These are phyloP conservation scores for Trichoderma koningiopsis DNA, from an alignment of 2,329 filamentous ascomycete species.

Conservation along the genomic window DNA sequence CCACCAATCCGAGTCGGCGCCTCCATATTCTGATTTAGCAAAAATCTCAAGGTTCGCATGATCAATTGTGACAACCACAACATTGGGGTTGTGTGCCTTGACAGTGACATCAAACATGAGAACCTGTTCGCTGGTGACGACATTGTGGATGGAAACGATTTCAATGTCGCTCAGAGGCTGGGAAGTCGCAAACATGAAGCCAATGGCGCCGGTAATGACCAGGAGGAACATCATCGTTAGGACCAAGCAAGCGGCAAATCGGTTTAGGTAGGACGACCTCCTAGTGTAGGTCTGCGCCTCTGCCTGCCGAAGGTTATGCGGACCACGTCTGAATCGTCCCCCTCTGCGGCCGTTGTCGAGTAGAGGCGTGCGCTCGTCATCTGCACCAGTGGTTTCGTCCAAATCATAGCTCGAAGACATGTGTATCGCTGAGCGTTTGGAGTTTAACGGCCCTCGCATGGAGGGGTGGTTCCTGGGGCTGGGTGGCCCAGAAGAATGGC, in stretches of 20 bases:
- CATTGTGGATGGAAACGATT: conserved; percentile 80
- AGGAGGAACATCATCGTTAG: conserved; percentile 80
- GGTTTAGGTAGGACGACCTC: conserved; percentile 64
- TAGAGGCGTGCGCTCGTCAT: conserved; percentile 86
- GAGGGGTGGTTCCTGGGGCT: conserved; percentile 63
- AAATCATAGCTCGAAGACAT: conserved; percentile 72
- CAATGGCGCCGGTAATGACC: conserved; percentile 80
- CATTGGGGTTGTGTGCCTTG: conserved; percentile 86
- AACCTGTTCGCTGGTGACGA: conserved; percentile 91
- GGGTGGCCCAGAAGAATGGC: conserved; percentile 67
- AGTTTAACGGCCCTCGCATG: conserved; percentile 37
- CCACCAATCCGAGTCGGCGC: conserved; percentile 66
- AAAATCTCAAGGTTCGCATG: conserved; percentile 91
- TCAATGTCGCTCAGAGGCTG: conserved; percentile 80
- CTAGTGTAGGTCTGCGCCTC: conserved; percentile 72
- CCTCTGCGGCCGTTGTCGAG: conserved; percentile 62
- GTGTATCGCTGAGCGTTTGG: conserved; percentile 59
- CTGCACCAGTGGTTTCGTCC: conserved; percentile 75
- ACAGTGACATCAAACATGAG: conserved; percentile 92
- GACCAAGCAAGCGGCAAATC: conserved; percentile 84
- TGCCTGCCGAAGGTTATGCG: conserved; percentile 64
- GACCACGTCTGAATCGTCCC: conserved; percentile 60
- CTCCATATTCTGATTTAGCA: conserved; percentile 88
- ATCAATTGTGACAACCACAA: conserved; percentile 82
- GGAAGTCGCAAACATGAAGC: conserved; percentile 88